Evolutionary conservation across 1,284 basidiomycete genomes (phyloP), one percentile per base, ranked within the genome.

Genomic region (Pseudozyma hubeiensis): DNA sequence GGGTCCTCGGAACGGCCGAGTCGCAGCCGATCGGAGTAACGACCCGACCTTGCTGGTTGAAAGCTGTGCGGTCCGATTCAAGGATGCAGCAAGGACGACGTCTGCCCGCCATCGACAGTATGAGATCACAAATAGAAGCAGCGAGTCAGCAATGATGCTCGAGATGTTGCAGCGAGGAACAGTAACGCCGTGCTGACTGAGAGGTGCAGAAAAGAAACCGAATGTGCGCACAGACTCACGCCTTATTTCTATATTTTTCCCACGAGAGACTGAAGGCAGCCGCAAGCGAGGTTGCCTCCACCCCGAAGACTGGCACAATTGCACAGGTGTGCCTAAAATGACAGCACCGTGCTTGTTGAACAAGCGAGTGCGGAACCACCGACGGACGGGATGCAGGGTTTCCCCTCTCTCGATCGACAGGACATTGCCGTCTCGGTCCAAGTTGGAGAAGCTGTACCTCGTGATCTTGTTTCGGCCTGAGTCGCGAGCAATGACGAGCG

Each of bases 131-230:
- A 24, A 24, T 4, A 24, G 24, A 24, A 24, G 24, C 24, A 24
- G 5, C 31, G 43, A 34, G n/a, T 19, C 30, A 41, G 44, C 45
- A 16, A 24, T 24, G 24, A 24, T 24, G 2, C 24, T 24, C 24
- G 24, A 24, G 1, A 24, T 37, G 35, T 19, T 40, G 49, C 49
- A n/a, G 29, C 1, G 49, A 30, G 49, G 29, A 8, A 17, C 29
- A 39, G 13, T 5, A 14, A 49, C 34, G 29, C 52, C 31, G 29
- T 24, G 52, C 52, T 53, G 52, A 53, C 52, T 53, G 52, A 53
- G 52, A 45, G 31, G 41, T 53, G 41, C 52, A 51, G 39, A 6
- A 31, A 48, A 48, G 24, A 43, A 9, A 43, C 24, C 24, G 24
- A 24, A 24, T 44, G 10, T 33, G 10, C 16, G 40, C 40, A 37